These are phyloP conservation scores for Talinum fruticosum DNA, from an alignment of 148 eudicot genomes.

Conservation along the genomic window DNA sequence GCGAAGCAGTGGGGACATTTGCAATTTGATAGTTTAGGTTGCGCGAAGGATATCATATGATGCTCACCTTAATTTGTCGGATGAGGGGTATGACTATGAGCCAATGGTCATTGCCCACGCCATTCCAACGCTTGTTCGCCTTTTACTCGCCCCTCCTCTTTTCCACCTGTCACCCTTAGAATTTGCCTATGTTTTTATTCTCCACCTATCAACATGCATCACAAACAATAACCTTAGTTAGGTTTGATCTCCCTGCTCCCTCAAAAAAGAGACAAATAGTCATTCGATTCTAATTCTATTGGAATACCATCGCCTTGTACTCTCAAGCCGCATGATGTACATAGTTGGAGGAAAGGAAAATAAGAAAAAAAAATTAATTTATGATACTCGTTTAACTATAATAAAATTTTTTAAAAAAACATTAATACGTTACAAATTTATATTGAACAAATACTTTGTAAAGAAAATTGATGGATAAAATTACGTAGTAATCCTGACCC, in stretches of 20 bases:
- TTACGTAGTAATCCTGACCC: too few relatives aligned
- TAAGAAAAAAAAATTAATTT: too few relatives aligned
- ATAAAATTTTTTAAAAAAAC: too few relatives aligned
- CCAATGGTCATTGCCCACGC: neutral
- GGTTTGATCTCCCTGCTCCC: neutral
- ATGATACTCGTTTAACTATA: too few relatives aligned
- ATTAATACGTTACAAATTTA: too few relatives aligned
- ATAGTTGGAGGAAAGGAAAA: too few relatives aligned
- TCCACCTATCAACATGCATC: slow-evolving; percentile 1
- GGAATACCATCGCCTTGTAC: too few relatives aligned
- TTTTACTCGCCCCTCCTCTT: neutral
- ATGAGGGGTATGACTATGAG: neutral
- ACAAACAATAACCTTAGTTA: neutral
- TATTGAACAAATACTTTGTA: too few relatives aligned
- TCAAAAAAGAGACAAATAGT: neutral
- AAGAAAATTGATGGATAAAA: too few relatives aligned
- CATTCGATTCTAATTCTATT: too few relatives aligned
- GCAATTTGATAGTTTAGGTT: neutral
- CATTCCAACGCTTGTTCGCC: neutral
- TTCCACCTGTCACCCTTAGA: neutral
- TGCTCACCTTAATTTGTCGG: neutral
- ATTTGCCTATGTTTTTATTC: neutral
- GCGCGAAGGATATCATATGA: neutral
- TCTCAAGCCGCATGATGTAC: too few relatives aligned
- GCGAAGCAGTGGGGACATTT: neutral